These are phyloP conservation scores for Botrytis galanthina DNA, from an alignment of 2,329 filamentous ascomycete genomes.

Conservation along the genomic window DNA sequence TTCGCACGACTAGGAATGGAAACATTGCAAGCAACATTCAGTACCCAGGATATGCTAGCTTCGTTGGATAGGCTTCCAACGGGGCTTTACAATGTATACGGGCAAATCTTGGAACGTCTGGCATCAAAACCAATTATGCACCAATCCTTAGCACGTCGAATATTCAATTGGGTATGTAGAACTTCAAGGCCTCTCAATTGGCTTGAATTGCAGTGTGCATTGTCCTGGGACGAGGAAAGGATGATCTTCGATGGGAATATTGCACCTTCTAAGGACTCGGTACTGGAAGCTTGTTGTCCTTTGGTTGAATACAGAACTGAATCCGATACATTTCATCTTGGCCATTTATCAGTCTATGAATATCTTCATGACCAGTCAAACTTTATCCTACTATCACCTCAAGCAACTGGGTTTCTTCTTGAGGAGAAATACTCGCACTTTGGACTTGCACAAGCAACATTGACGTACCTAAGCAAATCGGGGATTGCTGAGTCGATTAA, in stretches of 20 bases:
- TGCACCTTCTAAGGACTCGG: slow-evolving; percentile 12
- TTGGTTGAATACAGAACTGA: slow-evolving; percentile 15
- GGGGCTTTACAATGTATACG: slow-evolving; percentile 17
- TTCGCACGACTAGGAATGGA: slow-evolving; percentile 17
- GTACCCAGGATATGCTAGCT: slow-evolving; percentile 18
- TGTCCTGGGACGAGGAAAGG: slow-evolving; percentile 18
- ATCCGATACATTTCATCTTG: slow-evolving; percentile 16
- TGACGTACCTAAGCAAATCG: slow-evolving; percentile 12
- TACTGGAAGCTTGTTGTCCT: slow-evolving; percentile 16
- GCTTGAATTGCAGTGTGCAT: slow-evolving; percentile 13
- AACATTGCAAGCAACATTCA: slow-evolving; percentile 15
- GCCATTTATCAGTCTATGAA: slow-evolving; percentile 17
- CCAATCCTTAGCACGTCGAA: slow-evolving; percentile 7
- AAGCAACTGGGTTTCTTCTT: slow-evolving; percentile 11
- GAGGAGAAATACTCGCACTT: slow-evolving; percentile 9
- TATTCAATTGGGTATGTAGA: slow-evolving; percentile 19
- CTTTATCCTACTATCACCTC: slow-evolving; percentile 1
- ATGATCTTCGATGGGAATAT: slow-evolving; percentile 12
- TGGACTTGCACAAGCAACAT: slow-evolving; percentile 8
- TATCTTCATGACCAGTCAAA: slow-evolving; percentile 18
- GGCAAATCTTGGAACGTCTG: slow-evolving; percentile 11
- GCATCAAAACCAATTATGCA: background rate
- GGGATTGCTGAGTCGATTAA: slow-evolving; percentile 12
- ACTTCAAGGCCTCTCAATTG: slow-evolving; percentile 15
- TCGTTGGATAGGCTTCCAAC: slow-evolving; percentile 16